Evolutionary conservation across 345 rosid genomes (phyloP).

Genomic region (Linum lewisii): DNA sequence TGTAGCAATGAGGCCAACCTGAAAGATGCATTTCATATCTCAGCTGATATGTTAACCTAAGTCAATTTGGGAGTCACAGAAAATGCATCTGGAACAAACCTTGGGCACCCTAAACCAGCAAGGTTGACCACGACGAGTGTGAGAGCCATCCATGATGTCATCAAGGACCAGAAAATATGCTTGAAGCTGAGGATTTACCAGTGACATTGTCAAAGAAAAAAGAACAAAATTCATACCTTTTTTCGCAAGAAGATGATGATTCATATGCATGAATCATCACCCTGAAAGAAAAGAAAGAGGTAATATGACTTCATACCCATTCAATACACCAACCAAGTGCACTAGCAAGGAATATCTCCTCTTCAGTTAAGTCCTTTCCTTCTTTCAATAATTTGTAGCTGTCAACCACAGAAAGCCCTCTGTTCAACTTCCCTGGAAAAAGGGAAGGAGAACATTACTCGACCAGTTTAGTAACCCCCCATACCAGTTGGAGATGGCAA

Average conservation of each 20-base stretch:
- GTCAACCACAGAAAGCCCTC: constrained; percentile 89
- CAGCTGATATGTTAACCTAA: constrained; percentile 7
- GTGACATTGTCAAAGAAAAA: background rate
- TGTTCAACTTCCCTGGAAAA: constrained; percentile 67
- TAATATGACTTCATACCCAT: constrained; percentile 43
- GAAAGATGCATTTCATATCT: background rate
- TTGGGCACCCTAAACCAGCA: constrained; percentile 37
- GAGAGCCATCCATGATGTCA: constrained; percentile 35
- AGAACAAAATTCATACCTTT: too few species aligned
- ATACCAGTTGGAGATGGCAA: too few species aligned
- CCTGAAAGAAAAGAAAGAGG: background rate
- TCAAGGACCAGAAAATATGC: constrained; percentile 38
- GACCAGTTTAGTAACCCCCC: background rate
- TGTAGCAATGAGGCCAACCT: constrained; percentile 34
- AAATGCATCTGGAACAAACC: constrained; percentile 11
- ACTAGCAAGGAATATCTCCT: constrained; percentile 55
- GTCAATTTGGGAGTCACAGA: background rate
- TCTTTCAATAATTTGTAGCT: constrained; percentile 60
- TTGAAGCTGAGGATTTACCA: constrained; percentile 24
- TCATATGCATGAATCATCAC: too few species aligned
- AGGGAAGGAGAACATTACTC: background rate
- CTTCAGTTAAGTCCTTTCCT: constrained; percentile 51
- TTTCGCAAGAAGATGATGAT: too few species aligned
- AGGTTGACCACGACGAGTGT: constrained; percentile 37
- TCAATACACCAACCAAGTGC: constrained; percentile 88